phyloP scores from a whole-genome alignment of 495 filamentous ascomycete species.

The Daldinia childiae region DNA sequence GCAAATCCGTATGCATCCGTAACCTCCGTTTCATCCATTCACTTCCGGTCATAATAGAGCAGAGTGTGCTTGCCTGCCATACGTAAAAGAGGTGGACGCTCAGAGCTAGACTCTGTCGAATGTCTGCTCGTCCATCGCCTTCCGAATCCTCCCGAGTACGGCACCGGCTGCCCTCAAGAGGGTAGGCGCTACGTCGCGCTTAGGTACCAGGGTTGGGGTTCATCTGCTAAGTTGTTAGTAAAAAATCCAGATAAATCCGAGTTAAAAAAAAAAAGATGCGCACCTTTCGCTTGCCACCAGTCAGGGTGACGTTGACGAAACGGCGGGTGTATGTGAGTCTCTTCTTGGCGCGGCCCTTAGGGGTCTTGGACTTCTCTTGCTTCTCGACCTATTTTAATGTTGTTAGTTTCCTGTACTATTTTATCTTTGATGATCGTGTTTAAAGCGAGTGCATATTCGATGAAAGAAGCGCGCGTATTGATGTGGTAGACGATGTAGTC shows the following conservation, averaged over 20 bases:
- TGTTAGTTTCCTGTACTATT: slow-evolving; percentile 14
- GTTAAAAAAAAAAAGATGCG: slow-evolving; percentile 15
- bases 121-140: slow-evolving; percentile 37
- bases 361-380: slow-evolving; percentile 91
- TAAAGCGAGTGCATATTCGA: slow-evolving; percentile 4
- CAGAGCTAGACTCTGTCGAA: slow-evolving; percentile 24
- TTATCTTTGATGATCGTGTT: background rate
- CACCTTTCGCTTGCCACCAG: slow-evolving; percentile 99
- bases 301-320: slow-evolving; percentile 99
- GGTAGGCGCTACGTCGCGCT: slow-evolving; percentile 29
- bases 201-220: slow-evolving; percentile 62
- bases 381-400: slow-evolving; percentile 73
- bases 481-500: slow-evolving; percentile 6
- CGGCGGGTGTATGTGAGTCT: slow-evolving; percentile 95
- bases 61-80: slow-evolving; percentile 34
- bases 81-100: slow-evolving; percentile 35
- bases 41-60: slow-evolving; percentile 35
- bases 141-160: slow-evolving; percentile 33
- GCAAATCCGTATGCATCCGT: slow-evolving; percentile 40
- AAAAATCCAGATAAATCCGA: background rate
- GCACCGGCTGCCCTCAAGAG: slow-evolving; percentile 41
- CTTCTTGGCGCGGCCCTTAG: slow-evolving; percentile 99
- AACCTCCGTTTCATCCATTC: slow-evolving; percentile 38
- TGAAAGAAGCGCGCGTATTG: slow-evolving; percentile 21
- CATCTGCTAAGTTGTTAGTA: slow-evolving; percentile 49